Percentiles rank a stretch among this genome's conserved stretches.
Conservation (phyloP, 208 protist species). For the Naegleria gruberi region DNA sequence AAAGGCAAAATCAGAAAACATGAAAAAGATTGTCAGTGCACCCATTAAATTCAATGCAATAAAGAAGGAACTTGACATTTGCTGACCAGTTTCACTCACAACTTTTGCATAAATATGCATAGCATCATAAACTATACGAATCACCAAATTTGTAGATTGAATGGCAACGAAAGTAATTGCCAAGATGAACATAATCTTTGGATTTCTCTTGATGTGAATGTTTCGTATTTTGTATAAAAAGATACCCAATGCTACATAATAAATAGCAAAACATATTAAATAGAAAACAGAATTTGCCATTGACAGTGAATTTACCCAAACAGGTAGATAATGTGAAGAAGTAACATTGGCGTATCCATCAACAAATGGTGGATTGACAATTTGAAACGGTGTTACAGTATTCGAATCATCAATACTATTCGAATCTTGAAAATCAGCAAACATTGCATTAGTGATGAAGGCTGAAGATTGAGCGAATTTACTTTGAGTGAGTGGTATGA, state of each 20-base stretch:
- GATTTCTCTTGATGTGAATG: background rate
- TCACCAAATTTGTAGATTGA: background rate
- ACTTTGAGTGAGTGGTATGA: no score
- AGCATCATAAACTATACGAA: background rate
- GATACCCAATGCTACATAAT: background rate
- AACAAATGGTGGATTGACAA: background rate
- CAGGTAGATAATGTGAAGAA: background rate
- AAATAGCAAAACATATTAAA: background rate
- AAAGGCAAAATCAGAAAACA: background rate
- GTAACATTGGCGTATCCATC: background rate
- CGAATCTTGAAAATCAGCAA: no score
- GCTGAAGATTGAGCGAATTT: no score
- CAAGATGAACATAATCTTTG: background rate
- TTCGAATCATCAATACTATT: no score
- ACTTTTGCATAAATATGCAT: background rate
- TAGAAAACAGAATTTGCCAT: background rate
- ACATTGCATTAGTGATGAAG: no score
- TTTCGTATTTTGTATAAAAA: background rate
- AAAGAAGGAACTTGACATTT: background rate
- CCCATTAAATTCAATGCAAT: background rate
- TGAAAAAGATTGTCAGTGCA: background rate
- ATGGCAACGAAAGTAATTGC: background rate
- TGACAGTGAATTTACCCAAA: background rate
- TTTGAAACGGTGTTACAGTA: no score
- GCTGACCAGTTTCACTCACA: background rate